Percentiles rank a stretch among this genome's conserved stretches.
Conservation (phyloP, 2,329 filamentous ascomycete genomes). For the Dactylellina leptospora region DNA sequence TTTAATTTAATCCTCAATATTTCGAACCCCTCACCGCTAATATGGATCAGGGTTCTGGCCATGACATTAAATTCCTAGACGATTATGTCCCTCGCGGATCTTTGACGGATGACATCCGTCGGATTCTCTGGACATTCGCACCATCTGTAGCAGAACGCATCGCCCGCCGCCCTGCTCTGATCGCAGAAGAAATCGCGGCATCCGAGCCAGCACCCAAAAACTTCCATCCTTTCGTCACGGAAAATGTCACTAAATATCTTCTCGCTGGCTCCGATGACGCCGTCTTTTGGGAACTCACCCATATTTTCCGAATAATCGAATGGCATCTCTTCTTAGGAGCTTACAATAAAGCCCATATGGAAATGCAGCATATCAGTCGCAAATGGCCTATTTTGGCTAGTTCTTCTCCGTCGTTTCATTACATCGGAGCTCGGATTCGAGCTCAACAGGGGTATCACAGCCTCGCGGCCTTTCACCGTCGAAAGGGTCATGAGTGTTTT, state of each 20-base stretch:
- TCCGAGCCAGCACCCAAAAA: conserved; percentile 10
- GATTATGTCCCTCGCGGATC: background rate
- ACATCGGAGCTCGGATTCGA: conserved; percentile 19
- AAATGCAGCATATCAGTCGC: conserved; percentile 8
- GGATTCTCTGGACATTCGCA: too few species aligned
- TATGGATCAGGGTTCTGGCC: too few species aligned
- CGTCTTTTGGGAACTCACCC: conserved; percentile 17
- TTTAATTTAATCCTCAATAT: too few species aligned
- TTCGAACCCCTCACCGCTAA: too few species aligned
- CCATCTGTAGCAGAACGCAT: background rate
- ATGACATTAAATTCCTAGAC: too few species aligned
- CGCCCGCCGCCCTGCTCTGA: conserved; percentile 4
- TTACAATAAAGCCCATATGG: conserved; percentile 4
- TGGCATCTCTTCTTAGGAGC: conserved; percentile 28
- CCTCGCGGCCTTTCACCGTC: conserved; percentile 1
- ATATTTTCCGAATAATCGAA: conserved; percentile 16
- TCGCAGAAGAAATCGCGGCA: conserved; percentile 9
- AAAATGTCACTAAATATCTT: conserved; percentile 24
- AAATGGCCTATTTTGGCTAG: conserved; percentile 1
- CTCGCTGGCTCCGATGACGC: conserved; percentile 19
- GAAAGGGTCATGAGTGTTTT: conserved; percentile 26
- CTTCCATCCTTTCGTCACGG: conserved; percentile 26
- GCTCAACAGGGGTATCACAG: conserved; percentile 26
- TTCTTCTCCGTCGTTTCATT: conserved; percentile 17
- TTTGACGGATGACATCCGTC: background rate